Evolutionary conservation across 148 eudicot genomes (phyloP).

Genomic region (Salicornia ramosissima): DNA sequence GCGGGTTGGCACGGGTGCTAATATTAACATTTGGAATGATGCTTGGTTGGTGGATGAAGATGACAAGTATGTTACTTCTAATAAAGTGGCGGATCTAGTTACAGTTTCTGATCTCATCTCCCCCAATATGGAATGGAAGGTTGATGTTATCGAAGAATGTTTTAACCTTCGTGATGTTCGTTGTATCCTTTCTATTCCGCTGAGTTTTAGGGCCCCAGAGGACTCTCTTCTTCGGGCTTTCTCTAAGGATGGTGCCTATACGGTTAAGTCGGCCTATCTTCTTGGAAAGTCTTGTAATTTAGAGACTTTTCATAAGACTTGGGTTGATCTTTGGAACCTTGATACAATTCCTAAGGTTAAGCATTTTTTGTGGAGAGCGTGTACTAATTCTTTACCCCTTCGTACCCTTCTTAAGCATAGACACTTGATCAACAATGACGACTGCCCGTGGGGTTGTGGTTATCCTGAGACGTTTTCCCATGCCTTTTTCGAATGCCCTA

Average conservation of each 20-base stretch:
- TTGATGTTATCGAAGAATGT: too few relatives aligned
- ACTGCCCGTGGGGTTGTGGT: too few relatives aligned
- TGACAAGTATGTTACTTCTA: neutral
- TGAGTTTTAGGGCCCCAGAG: neutral
- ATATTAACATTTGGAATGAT: neutral
- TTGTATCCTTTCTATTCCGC: neutral
- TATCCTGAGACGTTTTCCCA: too few relatives aligned
- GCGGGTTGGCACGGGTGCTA: neutral
- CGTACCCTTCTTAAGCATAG: too few relatives aligned
- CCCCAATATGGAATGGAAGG: neutral
- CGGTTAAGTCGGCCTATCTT: neutral
- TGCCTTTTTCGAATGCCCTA: too few relatives aligned
- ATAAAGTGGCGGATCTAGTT: too few relatives aligned
- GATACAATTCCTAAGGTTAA: neutral
- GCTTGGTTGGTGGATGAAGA: neutral
- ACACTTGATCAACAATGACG: too few relatives aligned
- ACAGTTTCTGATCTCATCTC: neutral
- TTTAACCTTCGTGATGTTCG: neutral
- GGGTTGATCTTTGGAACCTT: neutral
- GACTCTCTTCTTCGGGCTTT: neutral
- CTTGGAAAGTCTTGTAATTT: neutral
- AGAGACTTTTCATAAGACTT: neutral
- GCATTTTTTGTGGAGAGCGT: neutral
- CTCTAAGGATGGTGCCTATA: neutral
- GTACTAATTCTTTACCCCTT: too few relatives aligned